Conservation (phyloP, 176 grass and related monocot genomes). For the Olyra latifolia region DNA sequence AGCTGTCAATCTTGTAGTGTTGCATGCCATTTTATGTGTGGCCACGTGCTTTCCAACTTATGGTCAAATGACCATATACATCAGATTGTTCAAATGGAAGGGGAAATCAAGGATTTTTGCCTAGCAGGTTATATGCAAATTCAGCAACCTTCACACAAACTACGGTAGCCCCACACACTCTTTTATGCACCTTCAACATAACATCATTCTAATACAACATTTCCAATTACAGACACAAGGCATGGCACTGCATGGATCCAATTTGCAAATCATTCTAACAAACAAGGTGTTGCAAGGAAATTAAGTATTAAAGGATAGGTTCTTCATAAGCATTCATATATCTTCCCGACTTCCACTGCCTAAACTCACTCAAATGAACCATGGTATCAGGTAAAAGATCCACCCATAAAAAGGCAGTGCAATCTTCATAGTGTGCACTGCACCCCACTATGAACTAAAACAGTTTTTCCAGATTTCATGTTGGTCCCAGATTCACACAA, state of each 20-base stretch:
- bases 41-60: conserved; percentile 14
- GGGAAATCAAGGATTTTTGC: neutral
- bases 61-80: neutral
- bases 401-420: too few species aligned
- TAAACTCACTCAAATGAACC: neutral
- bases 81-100: neutral
- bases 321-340: neutral
- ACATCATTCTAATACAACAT: too few species aligned
- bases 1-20: too few species aligned
- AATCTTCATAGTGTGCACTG: too few species aligned
- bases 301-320: neutral
- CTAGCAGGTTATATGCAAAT: neutral
- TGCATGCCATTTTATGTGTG: too few species aligned
- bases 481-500: neutral
- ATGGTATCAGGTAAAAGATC: neutral
- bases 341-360: neutral
- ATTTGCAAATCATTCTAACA: too few species aligned
- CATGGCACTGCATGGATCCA: too few species aligned
- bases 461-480: too few species aligned
- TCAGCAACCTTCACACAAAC: neutral
- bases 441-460: neutral
- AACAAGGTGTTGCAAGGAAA: too few species aligned
- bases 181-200: too few species aligned
- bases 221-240: too few species aligned
- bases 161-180: too few species aligned